Conservation (phyloP, 78 protist genomes). For the slime mould (Dictyostelium discoideum) region dicty_2.7 NC_007091.3:681001-681500, state of each 20-base stretch:
- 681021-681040: constrained; percentile 34
- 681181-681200: not conserved
- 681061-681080: not conserved
- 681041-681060: constrained; percentile 7
- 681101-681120: not conserved
- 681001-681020: constrained; percentile 12
- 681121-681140: not conserved
- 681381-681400: not conserved
- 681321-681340: not conserved
- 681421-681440: constrained; percentile 66
- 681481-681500: not conserved
- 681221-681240: constrained; percentile 19
- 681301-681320: not conserved
- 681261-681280: not conserved
- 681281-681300: not conserved
- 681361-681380: constrained; percentile 12
- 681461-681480: not conserved
- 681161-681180: not conserved
- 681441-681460: constrained; percentile 22
- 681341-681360: constrained; percentile 63
- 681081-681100: not conserved
- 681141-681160: not conserved
- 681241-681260: constrained; percentile 26
- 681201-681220: constrained; percentile 13
- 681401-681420: constrained; percentile 26